These are phyloP conservation scores for Fusarium concolor DNA, from an alignment of 2,329 filamentous ascomycete genomes.

Conservation along the genomic window DNA sequence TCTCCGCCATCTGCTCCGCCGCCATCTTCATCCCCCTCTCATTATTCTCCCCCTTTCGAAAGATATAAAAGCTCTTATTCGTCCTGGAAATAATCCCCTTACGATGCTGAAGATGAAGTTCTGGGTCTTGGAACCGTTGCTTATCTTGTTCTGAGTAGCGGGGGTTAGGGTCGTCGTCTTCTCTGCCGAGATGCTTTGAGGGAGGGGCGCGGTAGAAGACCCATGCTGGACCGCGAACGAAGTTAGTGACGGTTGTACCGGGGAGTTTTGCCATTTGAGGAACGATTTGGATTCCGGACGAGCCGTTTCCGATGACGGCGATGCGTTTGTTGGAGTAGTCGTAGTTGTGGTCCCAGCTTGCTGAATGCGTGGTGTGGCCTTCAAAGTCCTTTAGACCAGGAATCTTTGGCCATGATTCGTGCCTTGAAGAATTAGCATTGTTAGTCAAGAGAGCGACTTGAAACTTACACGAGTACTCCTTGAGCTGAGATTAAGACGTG, in stretches of 20 bases:
- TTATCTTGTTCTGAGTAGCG: slow-evolving; percentile 55
- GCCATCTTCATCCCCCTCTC: slow-evolving; percentile 38
- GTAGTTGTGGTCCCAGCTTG: slow-evolving; percentile 35
- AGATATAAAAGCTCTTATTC: slow-evolving; percentile 53
- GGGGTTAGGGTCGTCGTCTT: slow-evolving; percentile 47
- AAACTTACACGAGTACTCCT: slow-evolving; percentile 40
- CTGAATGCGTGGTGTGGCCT: slow-evolving; percentile 37
- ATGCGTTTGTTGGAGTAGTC: slow-evolving; percentile 40
- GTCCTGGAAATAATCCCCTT: slow-evolving; percentile 50
- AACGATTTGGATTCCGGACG: slow-evolving; percentile 39
- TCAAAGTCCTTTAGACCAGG: slow-evolving; percentile 36
- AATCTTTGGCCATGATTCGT: slow-evolving; percentile 40
- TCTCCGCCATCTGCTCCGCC: slow-evolving; percentile 40
- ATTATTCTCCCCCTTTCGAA: slow-evolving; percentile 40
- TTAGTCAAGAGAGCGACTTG: rapidly evolving
- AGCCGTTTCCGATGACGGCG: slow-evolving; percentile 40
- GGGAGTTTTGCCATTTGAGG: slow-evolving; percentile 45
- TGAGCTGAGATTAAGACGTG: slow-evolving; percentile 39
- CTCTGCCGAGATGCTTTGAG: slow-evolving; percentile 46
- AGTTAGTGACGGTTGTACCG: slow-evolving; percentile 48
- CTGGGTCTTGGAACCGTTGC: slow-evolving; percentile 62
- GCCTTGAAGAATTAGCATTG: slow-evolving; percentile 6
- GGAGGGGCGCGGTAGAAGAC: slow-evolving; percentile 52
- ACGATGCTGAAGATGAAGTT: slow-evolving; percentile 62
- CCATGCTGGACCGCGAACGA: slow-evolving; percentile 51